These are phyloP conservation scores for Senna siamea DNA, from an alignment of 306 rosid genomes.

Conservation along the genomic window DNA sequence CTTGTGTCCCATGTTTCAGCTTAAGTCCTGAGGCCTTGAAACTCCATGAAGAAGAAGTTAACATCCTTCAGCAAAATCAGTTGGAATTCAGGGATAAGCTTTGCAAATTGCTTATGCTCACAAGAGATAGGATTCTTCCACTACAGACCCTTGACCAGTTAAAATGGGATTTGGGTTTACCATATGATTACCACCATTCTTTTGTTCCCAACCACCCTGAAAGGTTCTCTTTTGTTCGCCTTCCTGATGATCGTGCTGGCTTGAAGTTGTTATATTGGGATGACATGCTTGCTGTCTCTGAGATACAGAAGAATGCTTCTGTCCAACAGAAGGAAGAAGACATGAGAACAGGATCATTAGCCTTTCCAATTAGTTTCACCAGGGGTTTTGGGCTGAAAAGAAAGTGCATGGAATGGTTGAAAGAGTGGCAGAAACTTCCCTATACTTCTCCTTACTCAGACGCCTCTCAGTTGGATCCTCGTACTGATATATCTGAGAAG, in stretches of 20 bases:
- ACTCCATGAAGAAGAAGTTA: slow-evolving; percentile 49
- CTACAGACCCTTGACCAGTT: slow-evolving; percentile 84
- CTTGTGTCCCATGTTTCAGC: slow-evolving; percentile 72
- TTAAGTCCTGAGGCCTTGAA: slow-evolving; percentile 62
- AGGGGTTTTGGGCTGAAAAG: slow-evolving; percentile 90
- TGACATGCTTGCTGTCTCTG: slow-evolving; percentile 64
- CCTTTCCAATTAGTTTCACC: slow-evolving; percentile 79
- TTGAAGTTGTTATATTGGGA: slow-evolving; percentile 78
- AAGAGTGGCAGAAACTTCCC: slow-evolving; percentile 93
- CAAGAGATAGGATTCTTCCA: slow-evolving; percentile 69
- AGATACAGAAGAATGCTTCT: slow-evolving; percentile 63
- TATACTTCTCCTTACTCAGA: slow-evolving; percentile 72
- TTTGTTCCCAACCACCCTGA: slow-evolving; percentile 56
- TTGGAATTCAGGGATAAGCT: slow-evolving; percentile 70
- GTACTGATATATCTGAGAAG: slow-evolving; percentile 89
- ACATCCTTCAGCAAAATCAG: slow-evolving; percentile 42
- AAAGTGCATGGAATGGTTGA: slow-evolving; percentile 87
- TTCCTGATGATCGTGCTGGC: slow-evolving; percentile 71
- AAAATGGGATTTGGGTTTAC: slow-evolving; percentile 92
- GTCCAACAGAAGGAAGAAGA: slow-evolving; percentile 65
- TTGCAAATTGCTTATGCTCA: slow-evolving; percentile 80
- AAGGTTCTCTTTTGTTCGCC: slow-evolving; percentile 58
- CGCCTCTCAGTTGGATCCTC: slow-evolving; percentile 78
- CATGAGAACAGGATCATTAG: slow-evolving; percentile 54
- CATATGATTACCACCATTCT: slow-evolving; percentile 69